Percentiles rank a stretch among this genome's conserved stretches.
These are phyloP conservation scores for Pinus taeda DNA, from an alignment of 75 land plant genomes.

Conservation along the genomic window DNA sequence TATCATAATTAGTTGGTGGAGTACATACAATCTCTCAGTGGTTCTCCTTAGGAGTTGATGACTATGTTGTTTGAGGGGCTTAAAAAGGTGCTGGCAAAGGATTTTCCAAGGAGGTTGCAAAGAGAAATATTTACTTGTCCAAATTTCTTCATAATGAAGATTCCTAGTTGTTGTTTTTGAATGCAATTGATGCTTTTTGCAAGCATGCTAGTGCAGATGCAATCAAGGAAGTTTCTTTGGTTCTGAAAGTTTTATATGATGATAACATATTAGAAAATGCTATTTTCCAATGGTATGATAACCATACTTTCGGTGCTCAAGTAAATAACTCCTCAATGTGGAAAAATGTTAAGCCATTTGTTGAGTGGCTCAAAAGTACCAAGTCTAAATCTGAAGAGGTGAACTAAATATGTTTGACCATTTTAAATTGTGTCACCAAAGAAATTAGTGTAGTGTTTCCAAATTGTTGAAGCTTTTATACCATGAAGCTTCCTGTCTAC, in stretches of 20 bases:
- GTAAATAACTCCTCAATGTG: constrained; percentile 40
- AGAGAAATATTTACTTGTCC: constrained; percentile 64
- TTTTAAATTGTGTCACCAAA: too few relatives aligned
- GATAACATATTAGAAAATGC: constrained; percentile 73
- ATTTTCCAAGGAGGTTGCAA: constrained; percentile 68
- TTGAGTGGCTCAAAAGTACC: constrained; percentile 91
- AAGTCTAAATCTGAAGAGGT: constrained; percentile 71
- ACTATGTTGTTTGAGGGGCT: constrained; percentile 73
- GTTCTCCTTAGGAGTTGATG: too few relatives aligned
- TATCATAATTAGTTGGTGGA: constrained; percentile 42
- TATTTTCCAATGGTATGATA: constrained; percentile 67
- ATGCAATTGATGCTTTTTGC: constrained; percentile 65
- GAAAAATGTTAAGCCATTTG: constrained; percentile 73
- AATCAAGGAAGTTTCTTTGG: constrained; percentile 69
- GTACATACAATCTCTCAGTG: constrained; percentile 28
- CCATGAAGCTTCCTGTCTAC: too few relatives aligned
- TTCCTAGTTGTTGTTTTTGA: constrained; percentile 55
- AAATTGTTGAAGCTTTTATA: too few relatives aligned
- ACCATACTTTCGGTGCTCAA: constrained; percentile 18
- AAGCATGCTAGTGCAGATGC: constrained; percentile 38
- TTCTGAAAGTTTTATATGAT: constrained; percentile 77
- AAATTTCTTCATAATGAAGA: constrained; percentile 51
- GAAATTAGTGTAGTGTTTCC: too few relatives aligned
- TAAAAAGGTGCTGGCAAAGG: constrained; percentile 75
- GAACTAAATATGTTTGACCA: too few relatives aligned